These are phyloP conservation scores for Arthrobotrys conoides DNA, from an alignment of 2,329 filamentous ascomycete genomes.

Conservation along the genomic window DNA sequence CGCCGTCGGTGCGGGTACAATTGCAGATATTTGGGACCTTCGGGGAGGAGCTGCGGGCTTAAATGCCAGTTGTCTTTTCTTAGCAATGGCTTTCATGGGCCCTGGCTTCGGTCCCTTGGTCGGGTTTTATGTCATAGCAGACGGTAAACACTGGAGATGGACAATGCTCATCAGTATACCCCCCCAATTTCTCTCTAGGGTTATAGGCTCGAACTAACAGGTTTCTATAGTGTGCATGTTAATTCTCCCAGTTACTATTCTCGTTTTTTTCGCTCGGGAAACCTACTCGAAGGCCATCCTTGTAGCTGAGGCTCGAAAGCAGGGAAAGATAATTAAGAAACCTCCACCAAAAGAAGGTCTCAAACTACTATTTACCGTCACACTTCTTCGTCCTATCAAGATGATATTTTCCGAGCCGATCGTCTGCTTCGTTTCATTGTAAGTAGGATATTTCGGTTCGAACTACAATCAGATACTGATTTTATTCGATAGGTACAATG, in stretches of 20 bases:
- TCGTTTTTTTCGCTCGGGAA: constrained; percentile 68
- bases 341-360: constrained; percentile 68
- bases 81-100: constrained; percentile 59
- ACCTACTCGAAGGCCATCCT: constrained; percentile 75
- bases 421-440: constrained; percentile 72
- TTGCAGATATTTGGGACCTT: constrained; percentile 69
- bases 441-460: neutral
- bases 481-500: constrained; percentile 74
- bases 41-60: constrained; percentile 14
- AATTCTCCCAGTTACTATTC: constrained; percentile 29
- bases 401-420: constrained; percentile 82
- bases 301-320: constrained; percentile 65
- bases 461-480: constrained; percentile 65
- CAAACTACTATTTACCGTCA: constrained; percentile 75
- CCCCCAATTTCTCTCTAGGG: neutral
- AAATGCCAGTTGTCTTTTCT: constrained; percentile 50
- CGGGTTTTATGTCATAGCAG: constrained; percentile 47
- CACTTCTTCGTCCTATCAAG: constrained; percentile 78
- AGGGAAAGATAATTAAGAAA: constrained; percentile 35
- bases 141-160: constrained; percentile 55
- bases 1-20: constrained; percentile 70
- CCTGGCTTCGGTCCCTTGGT: constrained; percentile 53
- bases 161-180: constrained; percentile 56
- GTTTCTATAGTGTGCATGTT: constrained; percentile 50
- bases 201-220: constrained; percentile 4